Evolutionary conservation across 805 yeast species (phyloP), one percentile per base, ranked within the genome.

Genomic region (Kodamaea nitidulidarum): DNA sequence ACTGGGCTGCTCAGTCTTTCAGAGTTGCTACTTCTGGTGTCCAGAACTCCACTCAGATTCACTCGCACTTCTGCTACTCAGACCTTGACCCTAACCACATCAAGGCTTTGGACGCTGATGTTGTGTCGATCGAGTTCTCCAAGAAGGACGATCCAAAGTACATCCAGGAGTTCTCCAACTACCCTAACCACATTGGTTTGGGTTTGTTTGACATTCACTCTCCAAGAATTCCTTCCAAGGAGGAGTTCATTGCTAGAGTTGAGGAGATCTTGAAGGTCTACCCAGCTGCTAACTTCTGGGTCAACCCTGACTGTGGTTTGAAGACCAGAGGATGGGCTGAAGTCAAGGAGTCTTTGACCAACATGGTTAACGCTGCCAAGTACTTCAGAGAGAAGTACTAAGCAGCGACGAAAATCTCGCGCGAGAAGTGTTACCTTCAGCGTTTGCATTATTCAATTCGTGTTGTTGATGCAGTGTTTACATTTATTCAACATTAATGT

Each of bases 281-380:
- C 80, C 97, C 97, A 68, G 95, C 93, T 65, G 87, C 86, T 71
- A 91, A 90, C 73, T 86, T 93, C 81, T 93, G 98, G 98, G 95
- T 93, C 67, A 93, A 93, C 95, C 98, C 98, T 64, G 98, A 93
- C 78, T 93, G 98, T 82, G 98, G 98, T 81, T 82, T 93, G 72
- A 93, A 93, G 86, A 93, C 98, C 70, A 90, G 98, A 84, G 96
- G 95, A 59, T 93, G 98, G 98, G 88, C 85, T 58, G 98, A 93
- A 81, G 87, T 91, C 60, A 88, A 75, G 67, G 88, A 82, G 64
- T 88, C 95, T 61, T 83, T 93, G 73, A 86, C 95, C 70, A 86
- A 93, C 76, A 93, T 93, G 98, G 98, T 93, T 67, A 93, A 85
- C 55, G 98, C 98, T 64, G 98, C 98, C 63, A 91, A 93, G 80